Percentiles rank a stretch among this genome's conserved stretches.
These are phyloP conservation scores for Neonectria magnoliae DNA, from an alignment of 2,329 filamentous ascomycete species.

Conservation along the genomic window DNA sequence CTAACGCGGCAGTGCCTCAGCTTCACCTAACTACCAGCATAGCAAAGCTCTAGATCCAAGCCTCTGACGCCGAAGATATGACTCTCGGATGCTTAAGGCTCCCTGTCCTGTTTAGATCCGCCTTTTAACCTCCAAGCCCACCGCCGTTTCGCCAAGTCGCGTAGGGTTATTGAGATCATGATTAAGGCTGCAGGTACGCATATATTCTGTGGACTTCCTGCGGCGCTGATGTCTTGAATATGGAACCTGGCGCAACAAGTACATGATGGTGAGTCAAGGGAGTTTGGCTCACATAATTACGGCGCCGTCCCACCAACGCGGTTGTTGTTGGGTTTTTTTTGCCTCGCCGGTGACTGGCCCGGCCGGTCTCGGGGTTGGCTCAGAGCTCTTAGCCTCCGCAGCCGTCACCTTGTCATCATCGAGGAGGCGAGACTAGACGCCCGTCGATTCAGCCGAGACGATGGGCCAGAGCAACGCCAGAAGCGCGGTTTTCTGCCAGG, in stretches of 20 bases:
- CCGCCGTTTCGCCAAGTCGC: constrained; percentile 7
- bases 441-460: not conserved
- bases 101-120: constrained; percentile 12
- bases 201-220: not conserved
- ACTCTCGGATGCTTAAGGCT: constrained; percentile 15
- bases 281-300: not conserved
- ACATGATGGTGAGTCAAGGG: not conserved
- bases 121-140: constrained; percentile 17
- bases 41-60: not conserved
- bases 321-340: too few species aligned
- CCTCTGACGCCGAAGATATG: constrained; percentile 2
- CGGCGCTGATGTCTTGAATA: not conserved
- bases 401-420: not conserved
- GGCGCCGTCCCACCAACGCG: not conserved
- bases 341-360: constrained; percentile 12
- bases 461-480: not conserved
- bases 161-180: constrained; percentile 10
- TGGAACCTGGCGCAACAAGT: not conserved
- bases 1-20: constrained; percentile 10
- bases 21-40: too few species aligned
- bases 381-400: not conserved
- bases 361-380: constrained; percentile 9
- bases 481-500: constrained; percentile 26
- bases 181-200: constrained; percentile 21
- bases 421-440: not conserved